phyloP scores from a whole-genome alignment of 108 stramenopile species.

The Pelagomonas calceolata region DNA sequence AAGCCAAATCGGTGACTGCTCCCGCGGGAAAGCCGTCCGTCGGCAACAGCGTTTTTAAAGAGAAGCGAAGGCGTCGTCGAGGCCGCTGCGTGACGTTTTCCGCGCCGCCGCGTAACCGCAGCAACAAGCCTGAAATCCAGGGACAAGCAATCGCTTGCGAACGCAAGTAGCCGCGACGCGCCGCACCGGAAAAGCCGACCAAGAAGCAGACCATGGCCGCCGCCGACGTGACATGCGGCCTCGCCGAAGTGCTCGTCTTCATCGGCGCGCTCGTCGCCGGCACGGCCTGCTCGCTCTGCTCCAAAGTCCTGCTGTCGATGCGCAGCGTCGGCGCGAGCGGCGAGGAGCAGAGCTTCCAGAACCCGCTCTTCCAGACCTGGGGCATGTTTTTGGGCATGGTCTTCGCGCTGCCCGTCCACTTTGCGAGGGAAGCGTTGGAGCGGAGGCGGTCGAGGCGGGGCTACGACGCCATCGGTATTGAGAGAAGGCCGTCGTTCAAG shows the following conservation, averaged over 20 bases:
- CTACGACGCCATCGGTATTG: not conserved
- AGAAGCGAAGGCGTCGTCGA: too few species aligned
- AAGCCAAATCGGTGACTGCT: too few species aligned
- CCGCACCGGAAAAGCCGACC: too few species aligned
- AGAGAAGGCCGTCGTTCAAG: not conserved
- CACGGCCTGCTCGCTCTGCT: constrained; percentile 69
- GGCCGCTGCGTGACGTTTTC: too few species aligned
- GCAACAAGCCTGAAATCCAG: too few species aligned
- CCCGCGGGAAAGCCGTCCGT: too few species aligned
- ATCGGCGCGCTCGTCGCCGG: constrained; percentile 65
- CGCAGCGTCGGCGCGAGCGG: constrained; percentile 50
- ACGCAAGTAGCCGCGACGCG: too few species aligned
- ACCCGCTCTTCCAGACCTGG: constrained; percentile 64
- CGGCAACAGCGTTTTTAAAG: too few species aligned
- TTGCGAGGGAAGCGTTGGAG: constrained; percentile 21
- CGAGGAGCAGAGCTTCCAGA: constrained; percentile 53
- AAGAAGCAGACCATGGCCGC: too few species aligned
- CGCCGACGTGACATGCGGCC: constrained; percentile 34
- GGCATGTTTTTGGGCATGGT: constrained; percentile 86
- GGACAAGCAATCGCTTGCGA: too few species aligned
- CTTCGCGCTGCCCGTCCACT: constrained; percentile 68
- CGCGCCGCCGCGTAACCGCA: too few species aligned
- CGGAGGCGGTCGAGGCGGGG: too few species aligned
- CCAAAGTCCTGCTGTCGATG: constrained; percentile 71
- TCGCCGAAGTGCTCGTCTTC: constrained; percentile 57